Evolutionary conservation across 192 early-diverging fungal species (phyloP), one percentile per base, ranked within the genome.

Genomic region (Coemansia sp.): DNA sequence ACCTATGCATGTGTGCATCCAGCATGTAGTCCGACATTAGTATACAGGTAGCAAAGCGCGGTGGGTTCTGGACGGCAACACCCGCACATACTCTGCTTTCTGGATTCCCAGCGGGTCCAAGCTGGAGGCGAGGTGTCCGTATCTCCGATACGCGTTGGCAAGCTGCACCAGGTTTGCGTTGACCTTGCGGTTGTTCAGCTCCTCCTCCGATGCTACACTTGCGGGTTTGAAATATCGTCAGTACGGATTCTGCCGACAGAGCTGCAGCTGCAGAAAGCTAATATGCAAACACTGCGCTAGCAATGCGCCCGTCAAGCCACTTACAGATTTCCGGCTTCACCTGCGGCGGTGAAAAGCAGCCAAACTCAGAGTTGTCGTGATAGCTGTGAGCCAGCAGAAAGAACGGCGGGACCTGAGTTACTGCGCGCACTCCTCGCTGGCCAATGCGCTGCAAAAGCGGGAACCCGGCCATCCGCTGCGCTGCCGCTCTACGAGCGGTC

Each of bases 21-120:
- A n/a, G n/a, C n/a, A n/a, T n/a, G n/a, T n/a, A n/a, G n/a, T n/a
- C n/a, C n/a, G 46, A 28, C 21, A 20, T 31, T 26, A 22, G 11
- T 42, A 15, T 30, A 25, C n/a, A n/a, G n/a, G n/a, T n/a, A n/a
- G n/a, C n/a, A n/a, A n/a, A n/a, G n/a, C n/a, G n/a, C n/a, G n/a
- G n/a, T n/a, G n/a, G n/a, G n/a, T n/a, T n/a, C n/a, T n/a, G n/a
- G n/a, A n/a, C n/a, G n/a, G n/a, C n/a, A n/a, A n/a, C n/a, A n/a
- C n/a, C n/a, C n/a, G n/a, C n/a, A 75, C 71, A 17, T 75, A 75
- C 62, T 81, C 84, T 50, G 27, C 19, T 56, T 60, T 60, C 39
- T 38, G 82, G 40, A 94, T 80, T 25, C 79, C 83, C 44, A 97
- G 79, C 6, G 94, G 94, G 75, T 97, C 94, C 44, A 97, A 69